These are phyloP conservation scores for Aspergillus latus DNA, from an alignment of 2,329 filamentous ascomycete genomes.

Conservation along the genomic window DNA sequence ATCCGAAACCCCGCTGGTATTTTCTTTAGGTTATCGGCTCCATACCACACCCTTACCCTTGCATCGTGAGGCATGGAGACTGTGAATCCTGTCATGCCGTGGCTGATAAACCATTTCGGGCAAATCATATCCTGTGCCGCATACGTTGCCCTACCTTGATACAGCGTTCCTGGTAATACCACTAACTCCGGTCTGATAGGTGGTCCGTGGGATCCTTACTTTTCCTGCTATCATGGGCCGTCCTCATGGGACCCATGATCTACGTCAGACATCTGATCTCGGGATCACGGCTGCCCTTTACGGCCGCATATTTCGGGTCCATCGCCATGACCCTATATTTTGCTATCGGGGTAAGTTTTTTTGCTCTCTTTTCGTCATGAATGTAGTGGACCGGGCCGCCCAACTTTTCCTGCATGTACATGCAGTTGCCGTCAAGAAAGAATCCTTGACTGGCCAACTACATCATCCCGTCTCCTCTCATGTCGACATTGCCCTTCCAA, in stretches of 20 bases:
- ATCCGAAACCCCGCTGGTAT: conserved; percentile 18
- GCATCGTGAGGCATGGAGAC: conserved; percentile 19
- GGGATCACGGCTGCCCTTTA: conserved; percentile 82
- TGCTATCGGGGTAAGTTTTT: conserved; percentile 76
- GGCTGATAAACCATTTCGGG: conserved; percentile 14
- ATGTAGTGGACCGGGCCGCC: conserved; percentile 2
- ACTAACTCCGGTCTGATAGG: conserved; percentile 51
- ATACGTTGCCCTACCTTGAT: background rate
- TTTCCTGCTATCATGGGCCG: conserved; percentile 89
- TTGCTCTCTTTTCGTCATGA: conserved; percentile 15
- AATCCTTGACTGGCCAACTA: conserved; percentile 5
- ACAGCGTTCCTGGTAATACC: background rate
- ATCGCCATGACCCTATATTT: conserved; percentile 90
- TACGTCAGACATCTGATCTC: conserved; percentile 86
- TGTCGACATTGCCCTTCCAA: background rate
- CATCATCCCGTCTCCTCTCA: background rate
- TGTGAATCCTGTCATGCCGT: conserved; percentile 27
- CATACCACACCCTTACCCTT: conserved; percentile 18
- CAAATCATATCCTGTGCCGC: conserved; percentile 4
- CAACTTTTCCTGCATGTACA: conserved; percentile 5
- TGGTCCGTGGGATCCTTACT: conserved; percentile 92
- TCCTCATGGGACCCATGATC: conserved; percentile 84
- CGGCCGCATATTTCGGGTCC: conserved; percentile 89
- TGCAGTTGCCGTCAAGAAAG: background rate
- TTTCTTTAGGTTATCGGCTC: conserved; percentile 5